Percentiles rank a stretch among this genome's conserved stretches.
Conservation (phyloP, 2,329 filamentous ascomycete species). For the Pseudocercospora crystallina region DNA sequence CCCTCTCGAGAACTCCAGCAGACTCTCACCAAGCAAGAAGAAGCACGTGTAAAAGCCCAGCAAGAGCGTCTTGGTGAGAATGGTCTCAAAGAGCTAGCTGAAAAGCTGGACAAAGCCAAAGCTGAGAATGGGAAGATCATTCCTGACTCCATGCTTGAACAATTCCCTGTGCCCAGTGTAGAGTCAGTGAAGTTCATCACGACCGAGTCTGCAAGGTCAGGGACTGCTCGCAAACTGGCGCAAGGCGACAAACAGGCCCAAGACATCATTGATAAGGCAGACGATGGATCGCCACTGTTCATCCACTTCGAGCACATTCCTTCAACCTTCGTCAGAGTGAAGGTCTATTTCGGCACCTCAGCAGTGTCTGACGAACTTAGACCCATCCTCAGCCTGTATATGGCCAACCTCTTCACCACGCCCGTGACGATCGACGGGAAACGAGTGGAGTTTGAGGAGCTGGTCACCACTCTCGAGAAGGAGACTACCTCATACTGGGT, state of each 20-base stretch:
- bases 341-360: slow-evolving; percentile 75
- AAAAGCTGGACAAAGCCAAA: slow-evolving; percentile 80
- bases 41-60: slow-evolving; percentile 73
- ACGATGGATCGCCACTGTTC: slow-evolving; percentile 67
- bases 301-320: slow-evolving; percentile 96
- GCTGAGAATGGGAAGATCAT: slow-evolving; percentile 85
- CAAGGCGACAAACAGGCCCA: slow-evolving; percentile 69
- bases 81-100: slow-evolving; percentile 71
- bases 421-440: slow-evolving; percentile 76
- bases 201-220: slow-evolving; percentile 79
- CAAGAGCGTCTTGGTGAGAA: slow-evolving; percentile 78
- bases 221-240: slow-evolving; percentile 71
- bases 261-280: slow-evolving; percentile 69
- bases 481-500: slow-evolving; percentile 86
- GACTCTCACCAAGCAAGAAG: slow-evolving; percentile 78
- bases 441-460: slow-evolving; percentile 81
- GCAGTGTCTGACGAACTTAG: slow-evolving; percentile 77
- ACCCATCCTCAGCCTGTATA: slow-evolving; percentile 80
- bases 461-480: slow-evolving; percentile 85
- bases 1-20: slow-evolving; percentile 78
- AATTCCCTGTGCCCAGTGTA: slow-evolving; percentile 78
- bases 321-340: slow-evolving; percentile 87
- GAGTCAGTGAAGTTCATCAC: slow-evolving; percentile 95
- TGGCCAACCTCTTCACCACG: slow-evolving; percentile 91
- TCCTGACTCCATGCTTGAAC: slow-evolving; percentile 74